Evolutionary conservation across 768 basidiomycete genomes (phyloP), one percentile per base, ranked within the genome.

Genomic region (Leccinum longicurvipes): DNA sequence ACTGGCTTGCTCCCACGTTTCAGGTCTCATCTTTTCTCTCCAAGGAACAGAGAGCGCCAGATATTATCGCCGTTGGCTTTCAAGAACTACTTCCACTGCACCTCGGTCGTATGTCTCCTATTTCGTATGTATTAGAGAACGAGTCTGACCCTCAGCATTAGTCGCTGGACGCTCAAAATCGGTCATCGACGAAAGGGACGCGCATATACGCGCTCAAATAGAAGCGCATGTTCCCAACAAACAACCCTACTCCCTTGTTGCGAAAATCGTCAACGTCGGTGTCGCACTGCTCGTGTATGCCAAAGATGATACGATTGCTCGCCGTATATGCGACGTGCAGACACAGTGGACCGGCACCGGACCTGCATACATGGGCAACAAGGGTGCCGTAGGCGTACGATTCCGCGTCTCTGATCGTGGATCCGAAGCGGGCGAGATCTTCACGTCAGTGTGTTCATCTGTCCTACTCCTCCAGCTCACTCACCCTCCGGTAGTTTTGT

Each of bases 41-140:
- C 31, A 80, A 77, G 51, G 76, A 82, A 65, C 72, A 73, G 53
- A 75, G 83, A 55, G 83, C 90, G 6, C 92, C 94, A 39, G 93
- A 94, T 68, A 82, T 95, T 29, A 81, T 96, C 41, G 94, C 87
- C 6, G 88, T 98, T 51, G 93, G 92, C 3, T 94, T 97, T 61
- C 96, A 98, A 69, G 96, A 98, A 69, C 78, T 97, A 24, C 77
- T 96, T 12, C 94, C 93, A 6, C 78, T 98, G 3, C 91, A 95
- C 67, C 84, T 93, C 39, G 88, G 90, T 58, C 79, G 89, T 93
- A 72, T 63, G 89, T 84, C 53, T 51, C n/a, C 44, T 54, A 48
- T 53, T 51, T 36, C 21, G 15, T 29, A 19, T 32, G 10, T 12
- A 6, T 55, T 14, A 23, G 27, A 17, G 17, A 23, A 11, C 21